phyloP scores from a whole-genome alignment of 768 basidiomycete genomes.

The Mycena olivaceomarginata region DNA sequence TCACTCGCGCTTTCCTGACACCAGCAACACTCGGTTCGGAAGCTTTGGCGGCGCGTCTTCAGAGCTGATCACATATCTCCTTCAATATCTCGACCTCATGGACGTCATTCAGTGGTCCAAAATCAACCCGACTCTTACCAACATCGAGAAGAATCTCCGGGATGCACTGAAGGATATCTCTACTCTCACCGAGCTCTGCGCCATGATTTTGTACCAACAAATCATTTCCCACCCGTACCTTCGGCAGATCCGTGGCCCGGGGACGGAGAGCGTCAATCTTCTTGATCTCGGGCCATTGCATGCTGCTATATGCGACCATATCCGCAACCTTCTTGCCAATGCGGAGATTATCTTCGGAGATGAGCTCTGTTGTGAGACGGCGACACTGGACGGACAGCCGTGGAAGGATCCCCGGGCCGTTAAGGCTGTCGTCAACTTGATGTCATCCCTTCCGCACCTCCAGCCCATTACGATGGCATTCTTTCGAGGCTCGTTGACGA shows the following conservation, averaged over 20 bases:
- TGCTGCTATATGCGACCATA: not conserved
- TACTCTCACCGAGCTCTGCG: slow-evolving; percentile 43
- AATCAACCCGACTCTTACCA: slow-evolving; percentile 35
- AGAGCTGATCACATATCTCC: slow-evolving; percentile 16
- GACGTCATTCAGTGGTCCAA: slow-evolving; percentile 41
- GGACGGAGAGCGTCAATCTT: not conserved
- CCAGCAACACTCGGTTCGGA: slow-evolving; percentile 1
- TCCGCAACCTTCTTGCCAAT: slow-evolving; percentile 34
- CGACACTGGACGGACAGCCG: too few species aligned
- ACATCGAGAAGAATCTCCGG: slow-evolving; percentile 49
- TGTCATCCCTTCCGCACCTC: too few species aligned
- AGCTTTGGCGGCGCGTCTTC: slow-evolving; percentile 16
- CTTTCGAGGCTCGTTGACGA: too few species aligned
- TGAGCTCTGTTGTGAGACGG: too few species aligned
- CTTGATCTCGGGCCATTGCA: not conserved
- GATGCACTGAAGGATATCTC: slow-evolving; percentile 37
- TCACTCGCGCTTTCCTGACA: not conserved
- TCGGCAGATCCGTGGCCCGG: not conserved
- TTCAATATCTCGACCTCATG: slow-evolving; percentile 27
- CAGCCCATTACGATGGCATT: too few species aligned
- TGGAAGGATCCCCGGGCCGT: too few species aligned
- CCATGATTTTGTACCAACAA: slow-evolving; percentile 35
- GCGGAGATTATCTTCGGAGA: slow-evolving; percentile 30
- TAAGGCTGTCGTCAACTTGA: too few species aligned
- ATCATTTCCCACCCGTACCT: slow-evolving; percentile 46